Conservation (phyloP, 495 filamentous ascomycete species). For the Platismatia glauca region DNA sequence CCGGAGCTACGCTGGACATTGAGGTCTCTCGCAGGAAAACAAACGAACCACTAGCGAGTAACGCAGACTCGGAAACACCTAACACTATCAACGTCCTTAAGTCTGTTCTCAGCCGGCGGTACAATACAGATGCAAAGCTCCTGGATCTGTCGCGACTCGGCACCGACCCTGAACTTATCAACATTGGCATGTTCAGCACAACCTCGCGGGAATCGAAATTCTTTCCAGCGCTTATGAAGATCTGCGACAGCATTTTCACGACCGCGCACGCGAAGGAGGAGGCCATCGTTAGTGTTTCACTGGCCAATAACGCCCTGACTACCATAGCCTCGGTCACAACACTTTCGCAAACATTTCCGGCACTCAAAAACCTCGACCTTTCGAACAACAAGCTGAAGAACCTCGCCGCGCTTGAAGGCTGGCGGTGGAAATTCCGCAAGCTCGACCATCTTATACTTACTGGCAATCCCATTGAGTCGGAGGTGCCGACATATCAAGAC, state of each 20-base stretch:
- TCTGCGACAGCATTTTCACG: slow-evolving; percentile 65
- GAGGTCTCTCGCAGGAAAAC: slow-evolving; percentile 31
- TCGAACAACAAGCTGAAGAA: slow-evolving; percentile 67
- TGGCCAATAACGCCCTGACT: slow-evolving; percentile 66
- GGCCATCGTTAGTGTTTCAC: slow-evolving; percentile 64
- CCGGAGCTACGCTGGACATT: slow-evolving; percentile 51
- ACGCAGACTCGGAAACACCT: slow-evolving; percentile 30
- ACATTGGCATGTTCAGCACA: slow-evolving; percentile 66
- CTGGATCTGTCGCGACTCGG: slow-evolving; percentile 71
- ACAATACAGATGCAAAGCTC: slow-evolving; percentile 58
- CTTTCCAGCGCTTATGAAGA: slow-evolving; percentile 78
- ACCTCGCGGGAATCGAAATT: slow-evolving; percentile 70
- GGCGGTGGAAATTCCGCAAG: slow-evolving; percentile 67
- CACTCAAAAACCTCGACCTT: slow-evolving; percentile 75
- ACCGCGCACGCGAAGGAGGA: slow-evolving; percentile 55
- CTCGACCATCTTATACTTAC: slow-evolving; percentile 71
- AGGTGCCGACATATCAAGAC: slow-evolving; percentile 50
- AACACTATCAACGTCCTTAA: slow-evolving; percentile 36
- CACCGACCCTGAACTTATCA: slow-evolving; percentile 54
- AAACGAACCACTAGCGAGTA: slow-evolving; percentile 26
- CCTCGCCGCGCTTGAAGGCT: slow-evolving; percentile 48
- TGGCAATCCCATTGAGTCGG: slow-evolving; percentile 62
- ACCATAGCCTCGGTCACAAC: slow-evolving; percentile 59
- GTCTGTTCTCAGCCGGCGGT: slow-evolving; percentile 61
- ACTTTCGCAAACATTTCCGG: slow-evolving; percentile 67